A percentile compares a stretch with the other conserved stretches of the same genome.
phyloP scores from a whole-genome alignment of 1,139 yeast genomes.

The Zygosaccharomyces sapae region DNA sequence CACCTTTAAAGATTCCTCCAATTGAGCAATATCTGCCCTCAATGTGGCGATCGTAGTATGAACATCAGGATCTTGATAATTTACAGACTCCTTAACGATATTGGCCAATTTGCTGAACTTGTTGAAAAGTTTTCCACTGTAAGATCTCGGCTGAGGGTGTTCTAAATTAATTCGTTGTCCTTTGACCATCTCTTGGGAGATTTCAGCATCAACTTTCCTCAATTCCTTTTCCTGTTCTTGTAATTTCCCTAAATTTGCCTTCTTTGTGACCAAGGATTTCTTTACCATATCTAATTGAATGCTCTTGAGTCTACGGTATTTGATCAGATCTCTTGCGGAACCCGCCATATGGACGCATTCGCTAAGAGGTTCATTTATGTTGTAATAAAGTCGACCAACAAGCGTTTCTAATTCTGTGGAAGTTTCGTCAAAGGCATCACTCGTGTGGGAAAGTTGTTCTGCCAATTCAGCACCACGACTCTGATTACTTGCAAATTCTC shows the following conservation, averaged over 20 bases:
- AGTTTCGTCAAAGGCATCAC: constrained; percentile 74
- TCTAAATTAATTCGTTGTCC: constrained; percentile 31
- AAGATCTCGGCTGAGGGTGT: constrained; percentile 28
- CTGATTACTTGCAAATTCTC: constrained; percentile 57
- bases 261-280: constrained; percentile 33
- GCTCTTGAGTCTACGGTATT: constrained; percentile 64
- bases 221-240: constrained; percentile 36
- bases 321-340: constrained; percentile 61
- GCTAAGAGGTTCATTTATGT: constrained; percentile 76
- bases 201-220: constrained; percentile 33
- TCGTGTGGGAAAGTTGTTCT: constrained; percentile 65
- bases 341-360: constrained; percentile 76
- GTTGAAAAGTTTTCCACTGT: constrained; percentile 27
- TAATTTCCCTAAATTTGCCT: constrained; percentile 30
- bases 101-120: constrained; percentile 33
- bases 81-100: constrained; percentile 37
- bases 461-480: constrained; percentile 39
- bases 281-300: constrained; percentile 55
- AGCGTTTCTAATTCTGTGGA: constrained; percentile 63
- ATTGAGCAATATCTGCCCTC: constrained; percentile 31
- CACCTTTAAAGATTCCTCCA: constrained; percentile 34
- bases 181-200: constrained; percentile 33
- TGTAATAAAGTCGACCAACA: constrained; percentile 62
- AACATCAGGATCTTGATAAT: constrained; percentile 34
- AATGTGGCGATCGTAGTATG: constrained; percentile 23